phyloP scores from a whole-genome alignment of 2,329 filamentous ascomycete genomes.

The Elsinoe arachidis region DNA sequence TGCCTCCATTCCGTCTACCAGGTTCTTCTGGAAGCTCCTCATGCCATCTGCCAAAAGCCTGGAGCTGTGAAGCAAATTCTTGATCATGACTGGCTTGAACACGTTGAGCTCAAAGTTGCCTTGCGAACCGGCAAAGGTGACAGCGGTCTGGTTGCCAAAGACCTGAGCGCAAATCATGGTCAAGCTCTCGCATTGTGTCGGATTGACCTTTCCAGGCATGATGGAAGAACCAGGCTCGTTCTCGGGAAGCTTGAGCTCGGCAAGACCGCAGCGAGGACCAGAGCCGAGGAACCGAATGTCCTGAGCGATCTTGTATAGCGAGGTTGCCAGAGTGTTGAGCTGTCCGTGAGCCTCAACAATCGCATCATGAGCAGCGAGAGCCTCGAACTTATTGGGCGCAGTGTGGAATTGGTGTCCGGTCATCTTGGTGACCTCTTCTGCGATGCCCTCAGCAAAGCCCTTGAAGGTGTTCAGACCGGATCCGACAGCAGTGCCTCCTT shows the following conservation, averaged over 20 bases:
- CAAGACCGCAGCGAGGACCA: slow-evolving; percentile 88
- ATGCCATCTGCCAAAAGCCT: slow-evolving; percentile 86
- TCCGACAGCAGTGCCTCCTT: slow-evolving; percentile 93
- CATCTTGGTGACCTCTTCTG: slow-evolving; percentile 82
- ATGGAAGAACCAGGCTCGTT: slow-evolving; percentile 97
- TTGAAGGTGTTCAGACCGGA: slow-evolving; percentile 96
- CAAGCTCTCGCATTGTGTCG: slow-evolving; percentile 93
- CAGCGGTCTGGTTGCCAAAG: slow-evolving; percentile 91
- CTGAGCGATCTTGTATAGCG: slow-evolving; percentile 96
- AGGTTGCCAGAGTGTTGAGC: slow-evolving; percentile 84
- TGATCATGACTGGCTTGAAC: slow-evolving; percentile 94
- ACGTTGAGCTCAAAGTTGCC: slow-evolving; percentile 99
- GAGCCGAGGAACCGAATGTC: slow-evolving; percentile 96
- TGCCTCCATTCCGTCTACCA: slow-evolving; percentile 77
- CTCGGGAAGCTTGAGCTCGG: slow-evolving; percentile 86
- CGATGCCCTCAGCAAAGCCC: slow-evolving; percentile 90
- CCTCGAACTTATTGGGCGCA: slow-evolving; percentile 98
- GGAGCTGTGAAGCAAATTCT: slow-evolving; percentile 87
- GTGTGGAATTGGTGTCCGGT: slow-evolving; percentile 91
- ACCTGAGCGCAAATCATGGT: slow-evolving; percentile 98
- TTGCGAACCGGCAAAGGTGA: slow-evolving; percentile 90
- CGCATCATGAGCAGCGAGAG: slow-evolving; percentile 89
- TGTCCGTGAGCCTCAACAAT: slow-evolving; percentile 89
- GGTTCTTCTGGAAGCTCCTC: slow-evolving; percentile 89
- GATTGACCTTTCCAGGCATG: slow-evolving; percentile 99